These are phyloP conservation scores for Dorcoceras hygrometricum DNA, from an alignment of 257 asterid genomes.

Conservation along the genomic window DNA sequence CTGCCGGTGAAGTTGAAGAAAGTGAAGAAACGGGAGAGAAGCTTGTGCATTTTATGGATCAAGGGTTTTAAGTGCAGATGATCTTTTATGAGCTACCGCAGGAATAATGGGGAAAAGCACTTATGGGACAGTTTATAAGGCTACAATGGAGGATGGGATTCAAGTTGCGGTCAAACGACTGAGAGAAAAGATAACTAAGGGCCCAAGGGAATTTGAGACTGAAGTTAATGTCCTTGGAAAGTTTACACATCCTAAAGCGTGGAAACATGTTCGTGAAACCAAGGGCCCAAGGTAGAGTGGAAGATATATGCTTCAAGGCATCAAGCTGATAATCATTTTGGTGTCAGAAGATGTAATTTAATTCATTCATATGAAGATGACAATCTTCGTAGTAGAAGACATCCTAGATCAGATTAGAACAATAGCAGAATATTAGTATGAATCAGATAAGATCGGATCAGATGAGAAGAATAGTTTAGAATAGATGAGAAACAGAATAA, in stretches of 20 bases:
- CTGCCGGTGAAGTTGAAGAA: constrained; percentile 39
- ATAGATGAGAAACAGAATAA: no score
- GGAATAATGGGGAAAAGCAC: constrained; percentile 97
- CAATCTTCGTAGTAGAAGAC: no score
- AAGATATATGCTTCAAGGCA: no score
- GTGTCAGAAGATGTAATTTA: no score
- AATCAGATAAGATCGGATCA: no score
- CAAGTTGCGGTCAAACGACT: constrained; percentile 92
- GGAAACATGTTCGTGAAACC: no score
- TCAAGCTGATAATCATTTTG: no score
- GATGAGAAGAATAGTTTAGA: no score
- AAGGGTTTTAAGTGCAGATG: constrained; percentile 75
- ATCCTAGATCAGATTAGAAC: no score
- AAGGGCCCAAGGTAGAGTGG: no score
- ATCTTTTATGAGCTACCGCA: constrained; percentile 89
- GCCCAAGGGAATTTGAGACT: constrained; percentile 75
- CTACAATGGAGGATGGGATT: constrained; percentile 83
- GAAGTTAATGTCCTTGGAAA: constrained; percentile 49
- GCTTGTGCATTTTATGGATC: constrained; percentile 90
- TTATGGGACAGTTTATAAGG: constrained; percentile 88
- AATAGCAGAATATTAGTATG: no score
- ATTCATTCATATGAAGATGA: no score
- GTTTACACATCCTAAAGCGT: not conserved
- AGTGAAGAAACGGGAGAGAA: constrained; percentile 87
- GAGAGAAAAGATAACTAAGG: constrained; percentile 88